Base-by-base conservation (phyloP, 2,329 filamentous ascomycete genomes). In the Parasarocladium wereldwijsianum region DNA sequence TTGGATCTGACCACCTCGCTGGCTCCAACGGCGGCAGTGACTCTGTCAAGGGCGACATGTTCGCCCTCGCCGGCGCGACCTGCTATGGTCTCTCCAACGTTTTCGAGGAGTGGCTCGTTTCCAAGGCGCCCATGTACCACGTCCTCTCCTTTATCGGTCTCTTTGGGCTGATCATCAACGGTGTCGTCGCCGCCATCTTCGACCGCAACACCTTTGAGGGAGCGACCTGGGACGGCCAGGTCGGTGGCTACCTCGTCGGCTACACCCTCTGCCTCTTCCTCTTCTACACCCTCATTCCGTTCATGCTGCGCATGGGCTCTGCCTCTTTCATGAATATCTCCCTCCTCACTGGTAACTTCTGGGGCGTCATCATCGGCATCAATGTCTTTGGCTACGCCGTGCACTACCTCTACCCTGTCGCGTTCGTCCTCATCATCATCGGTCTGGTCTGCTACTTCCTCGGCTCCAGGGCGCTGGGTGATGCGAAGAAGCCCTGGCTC, bases 241-340 rank as follows among this genome's bases (percentile, higher is more conserved):
- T 93, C 25, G 77, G 67, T 21, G 84, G 84, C 13, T 96, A 92
- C 51, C 61, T 96, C 21, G 64, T 76, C n/a, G 90, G 87, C 1
- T 98, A 87, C 55, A 96, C 90, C 0, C 55, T 94, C 12, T 75
- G 76, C 35, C 66, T 98, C 14, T 63, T 68, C 32, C 57, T 90
- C 35, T 98, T 98, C 58, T 98, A 98, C 62, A 75, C 76, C 6
- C 62, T 90, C 3, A 85, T 81, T 0, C 90, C 90, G 1, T 58
- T 96, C 32, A 67, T 98, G 38, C 76, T 96, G 55, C 82, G 90
- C 40, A 79, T 96, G 60, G 80, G 80, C 17, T 81, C 73, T 11
- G 90, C 90, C 3, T 87, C 86, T 13, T 94, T 98, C 58, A 92
- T 94, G 63, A 93, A 98, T 55, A 93, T 96, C 45, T 87, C 80